Evolutionary conservation across 2,329 filamentous ascomycete genomes (phyloP), one percentile per base, ranked within the genome.

Genomic region (Pestalotiopsis sp.): DNA sequence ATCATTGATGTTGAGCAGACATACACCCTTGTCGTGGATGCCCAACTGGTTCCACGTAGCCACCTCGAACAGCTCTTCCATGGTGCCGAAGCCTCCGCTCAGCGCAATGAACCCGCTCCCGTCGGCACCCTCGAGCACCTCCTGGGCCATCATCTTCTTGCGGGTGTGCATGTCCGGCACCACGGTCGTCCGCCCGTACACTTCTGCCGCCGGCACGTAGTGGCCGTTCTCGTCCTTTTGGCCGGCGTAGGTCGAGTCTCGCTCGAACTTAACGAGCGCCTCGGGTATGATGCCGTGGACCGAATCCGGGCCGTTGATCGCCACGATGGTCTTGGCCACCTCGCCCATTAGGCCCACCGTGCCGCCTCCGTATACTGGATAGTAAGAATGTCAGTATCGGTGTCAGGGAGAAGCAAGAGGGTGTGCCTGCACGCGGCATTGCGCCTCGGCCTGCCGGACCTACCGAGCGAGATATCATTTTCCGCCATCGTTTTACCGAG

Each of bases 281-380:
- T 91, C 88, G 4, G 96, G 96, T 75, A 99, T 98, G 78, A 99
- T 92, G 76, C 96, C 96, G 82, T 98, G 95, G 17, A 98, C 96
- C 13, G 91, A 82, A 64, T 89, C 80, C 0, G 94, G 93, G 2
- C 96, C 95, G 4, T 91, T 90, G 70, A 98, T 88, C 0, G 91
- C 86, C 72, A 97, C 94, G 35, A 99, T 89, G 0, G 93, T 94
- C 74, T 91, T 91, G 59, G 96, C 94, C 11, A 98, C 81, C 78
- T 98, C 94, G 76, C 96, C 96, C 96, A 99, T 99, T 59, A 99
- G 87, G 10, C 96, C 96, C 48, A 94, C 89, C 2, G 95, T 98
- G 75, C 96, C 96, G 73, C 96, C 96, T 73, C 96, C 96, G 80
- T 98, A 99, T 71, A 98, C 94, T 89, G 66, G 13, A 38, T 30